Conservation (phyloP, 177 flowering plant genomes). For the Vitis hybrid region DNA sequence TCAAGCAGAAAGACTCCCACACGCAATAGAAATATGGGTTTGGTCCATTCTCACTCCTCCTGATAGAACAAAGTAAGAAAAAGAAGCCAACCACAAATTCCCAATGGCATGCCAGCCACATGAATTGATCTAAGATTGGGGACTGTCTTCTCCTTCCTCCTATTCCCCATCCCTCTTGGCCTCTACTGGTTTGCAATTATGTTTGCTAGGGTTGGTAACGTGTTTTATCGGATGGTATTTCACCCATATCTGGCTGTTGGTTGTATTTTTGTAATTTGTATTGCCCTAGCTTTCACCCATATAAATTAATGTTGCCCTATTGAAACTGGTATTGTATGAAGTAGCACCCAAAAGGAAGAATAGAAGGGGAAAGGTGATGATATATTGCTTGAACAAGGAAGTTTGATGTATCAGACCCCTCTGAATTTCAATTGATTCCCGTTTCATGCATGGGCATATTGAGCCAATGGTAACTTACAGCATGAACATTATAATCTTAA, state of each 20-base stretch:
- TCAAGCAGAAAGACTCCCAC: too few relatives aligned
- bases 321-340: too few relatives aligned
- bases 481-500: too few relatives aligned
- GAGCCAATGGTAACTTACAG: too few relatives aligned
- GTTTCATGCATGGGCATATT: too few relatives aligned
- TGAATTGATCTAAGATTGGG: slow-evolving; percentile 5
- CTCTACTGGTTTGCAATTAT: background rate
- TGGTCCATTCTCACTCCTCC: slow-evolving; percentile 51
- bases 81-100: slow-evolving; percentile 44
- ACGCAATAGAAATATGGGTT: slow-evolving; percentile 60
- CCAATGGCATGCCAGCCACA: slow-evolving; percentile 23
- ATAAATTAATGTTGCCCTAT: too few relatives aligned
- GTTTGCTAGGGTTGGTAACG: background rate
- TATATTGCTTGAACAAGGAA: too few relatives aligned
- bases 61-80: slow-evolving; percentile 60
- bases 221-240: background rate
- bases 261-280: background rate
- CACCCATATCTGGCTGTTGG: background rate
- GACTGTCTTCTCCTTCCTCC: background rate
- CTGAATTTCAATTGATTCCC: too few relatives aligned
- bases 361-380: too few relatives aligned
- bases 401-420: too few relatives aligned
- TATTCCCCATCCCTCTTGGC: background rate
- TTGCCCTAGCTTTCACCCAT: background rate
- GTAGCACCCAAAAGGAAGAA: too few relatives aligned